Evolutionary conservation across 2,329 filamentous ascomycete genomes (phyloP).

Genomic region (Coniochaeta hoffmannii): DNA sequence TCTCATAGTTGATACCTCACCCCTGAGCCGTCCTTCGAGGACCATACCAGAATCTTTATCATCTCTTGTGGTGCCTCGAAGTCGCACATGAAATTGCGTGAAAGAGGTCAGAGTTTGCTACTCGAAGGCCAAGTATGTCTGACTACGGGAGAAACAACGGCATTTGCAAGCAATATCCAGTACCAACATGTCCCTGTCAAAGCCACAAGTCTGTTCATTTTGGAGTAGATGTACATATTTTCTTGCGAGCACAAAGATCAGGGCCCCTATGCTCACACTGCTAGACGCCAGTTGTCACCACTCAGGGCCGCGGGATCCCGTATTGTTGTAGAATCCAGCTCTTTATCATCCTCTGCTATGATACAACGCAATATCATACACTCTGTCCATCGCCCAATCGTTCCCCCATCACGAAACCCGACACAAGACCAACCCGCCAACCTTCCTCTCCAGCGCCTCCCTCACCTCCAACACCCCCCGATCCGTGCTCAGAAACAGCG

Average conservation of each 20-base stretch:
- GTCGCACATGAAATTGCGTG: too few species aligned
- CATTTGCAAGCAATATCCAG: too few species aligned
- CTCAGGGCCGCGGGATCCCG: neutral
- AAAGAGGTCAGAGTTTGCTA: neutral
- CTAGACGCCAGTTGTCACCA: too few species aligned
- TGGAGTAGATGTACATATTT: too few species aligned
- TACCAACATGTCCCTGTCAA: too few species aligned
- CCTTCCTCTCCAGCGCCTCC: conserved; percentile 72
- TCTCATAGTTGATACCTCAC: neutral
- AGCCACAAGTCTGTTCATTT: too few species aligned
- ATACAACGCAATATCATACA: neutral
- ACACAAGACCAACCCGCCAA: conserved; percentile 76
- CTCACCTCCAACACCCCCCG: conserved; percentile 71
- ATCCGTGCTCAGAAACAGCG: conserved; percentile 72
- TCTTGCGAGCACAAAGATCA: too few species aligned
- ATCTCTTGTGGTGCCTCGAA: neutral
- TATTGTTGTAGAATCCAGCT: neutral
- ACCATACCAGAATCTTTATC: neutral
- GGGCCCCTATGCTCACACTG: too few species aligned
- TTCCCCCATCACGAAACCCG: conserved; percentile 42
- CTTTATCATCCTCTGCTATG: neutral
- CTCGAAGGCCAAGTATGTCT: neutral
- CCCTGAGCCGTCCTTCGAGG: neutral
- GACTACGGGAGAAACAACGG: too few species aligned
- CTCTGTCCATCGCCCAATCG: neutral